Base-by-base conservation (phyloP, 2,329 filamentous ascomycete genomes). In the Eurotiales sp. region DNA sequence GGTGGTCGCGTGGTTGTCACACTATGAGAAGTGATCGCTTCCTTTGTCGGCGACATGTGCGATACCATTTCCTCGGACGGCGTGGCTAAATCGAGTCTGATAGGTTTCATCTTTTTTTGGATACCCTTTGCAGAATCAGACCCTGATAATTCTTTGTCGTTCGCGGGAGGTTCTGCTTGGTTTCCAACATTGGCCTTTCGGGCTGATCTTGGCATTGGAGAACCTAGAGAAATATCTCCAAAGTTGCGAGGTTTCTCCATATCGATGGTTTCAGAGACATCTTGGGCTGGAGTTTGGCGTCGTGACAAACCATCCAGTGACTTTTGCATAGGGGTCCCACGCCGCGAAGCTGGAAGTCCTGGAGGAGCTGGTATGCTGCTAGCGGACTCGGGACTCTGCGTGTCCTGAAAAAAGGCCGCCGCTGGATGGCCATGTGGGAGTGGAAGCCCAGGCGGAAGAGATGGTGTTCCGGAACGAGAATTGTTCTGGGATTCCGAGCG, bases 161-260 rank as follows among this genome's bases (percentile, higher is more conserved):
- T 60, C 47, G 45, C 52, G 8, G 63, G 32, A 63, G 36, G 25
- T 15, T 51, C 40, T 36, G 34, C 12, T 65, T 15, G 52, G 44
- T 17, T 15, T 46, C 58, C 57, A n/a, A 51, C 51, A 29, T 63
- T 63, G 56, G 59, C 48, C 40, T 65, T 69, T 23, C 45, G 58
- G 8, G 64, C 59, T 5, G 63, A 55, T 49, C 67, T 70, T 14
- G 65, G 57, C 15, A 71, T 67, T 12, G 72, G 72, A 2, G 72
- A 74, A 1, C 71, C 72, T 8, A 73, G 50, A 4, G 72, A 74
- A 11, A 72, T 65, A 15, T 72, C 69, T 8, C 61, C 65, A 4
- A 57, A 62, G 34, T 69, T 66, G 32, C 63, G 68, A 4, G 57
- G 51, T 27, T 62, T 61, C 15, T 50, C 56, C 4, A 61, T 58